Evolutionary conservation across 345 rosid species (phyloP).

Genomic region (Salix brachista): DNA sequence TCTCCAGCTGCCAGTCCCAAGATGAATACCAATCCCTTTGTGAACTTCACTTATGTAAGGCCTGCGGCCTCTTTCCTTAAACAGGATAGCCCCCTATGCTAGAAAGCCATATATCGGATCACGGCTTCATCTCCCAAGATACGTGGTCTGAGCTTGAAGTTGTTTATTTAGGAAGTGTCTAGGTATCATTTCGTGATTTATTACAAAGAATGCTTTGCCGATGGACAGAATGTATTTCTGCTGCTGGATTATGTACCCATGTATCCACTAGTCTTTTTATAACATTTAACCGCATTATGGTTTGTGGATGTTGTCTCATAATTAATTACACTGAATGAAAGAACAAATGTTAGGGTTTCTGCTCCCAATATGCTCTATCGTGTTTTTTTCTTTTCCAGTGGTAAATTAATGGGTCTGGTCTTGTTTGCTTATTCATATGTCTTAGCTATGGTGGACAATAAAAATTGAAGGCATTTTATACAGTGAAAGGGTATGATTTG

Average conservation of each 20-base stretch:
- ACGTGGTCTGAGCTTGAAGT: not conserved
- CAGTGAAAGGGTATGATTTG: not conserved
- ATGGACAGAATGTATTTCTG: not conserved
- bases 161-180: not conserved
- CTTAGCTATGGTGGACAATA: not conserved
- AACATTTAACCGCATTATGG: not conserved
- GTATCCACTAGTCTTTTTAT: not conserved
- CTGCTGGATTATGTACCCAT: not conserved
- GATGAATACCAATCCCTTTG: conserved; percentile 57
- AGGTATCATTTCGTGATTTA: not conserved
- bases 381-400: not conserved
- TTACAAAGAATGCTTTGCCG: not conserved
- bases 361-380: not conserved
- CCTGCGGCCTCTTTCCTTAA: conserved; percentile 56
- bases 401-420: not conserved
- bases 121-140: not conserved
- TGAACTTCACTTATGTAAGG: conserved; percentile 63
- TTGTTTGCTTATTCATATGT: not conserved
- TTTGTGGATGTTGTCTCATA: not conserved
- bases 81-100: conserved; percentile 21
- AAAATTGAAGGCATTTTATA: not conserved
- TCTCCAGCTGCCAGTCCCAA: conserved; percentile 83
- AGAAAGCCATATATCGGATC: not conserved
- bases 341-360: not conserved
- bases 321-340: not conserved